Evolutionary conservation across 2,329 filamentous ascomycete genomes (phyloP), one percentile per base, ranked within the genome.

Genomic region (Elsinoe australis): DNA sequence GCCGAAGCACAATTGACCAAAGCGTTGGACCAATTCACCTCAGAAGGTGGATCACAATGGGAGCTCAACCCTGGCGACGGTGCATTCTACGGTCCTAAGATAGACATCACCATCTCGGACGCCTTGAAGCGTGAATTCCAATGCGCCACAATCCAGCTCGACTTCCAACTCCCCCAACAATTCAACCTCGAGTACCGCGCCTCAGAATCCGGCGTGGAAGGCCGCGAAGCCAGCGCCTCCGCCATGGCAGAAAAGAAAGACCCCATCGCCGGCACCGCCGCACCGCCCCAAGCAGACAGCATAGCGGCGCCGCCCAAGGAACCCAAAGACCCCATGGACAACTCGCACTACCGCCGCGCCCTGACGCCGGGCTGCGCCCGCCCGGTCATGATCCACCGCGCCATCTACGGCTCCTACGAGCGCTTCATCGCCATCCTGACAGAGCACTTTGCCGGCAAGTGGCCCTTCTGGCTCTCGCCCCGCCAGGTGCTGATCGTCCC

Each of bases 31-130:
- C 76, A 82, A 53, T 96, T 95, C 66, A 75, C 79, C 49, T 69
- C 68, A 15, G 65, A 68, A 39, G 71, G 71, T 47, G 78, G 82
- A 52, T 75, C 80, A 26, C 73, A 80, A 54, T 98, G 92, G 92
- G 84, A 87, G 65, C 73, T 95, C 45, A 95, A 96, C 67, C 84
- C 87, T 52, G 92, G 90, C 50, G 92, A 98, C 59, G 92, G 92
- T 62, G 92, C 92, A 47, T 98, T 96, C 71, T 98, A 98, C 66
- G 92, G 92, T 1, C 92, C 92, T 45, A 98, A 98, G 78, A 95
- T 96, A 58, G 92, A 98, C 60, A 92, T 98, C 61, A 94, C 87
- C 53, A 89, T 98, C 61, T 83, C 82, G 45, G 90, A 95, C 67
- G 87, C 87, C 36, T 73, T 95, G 56, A 80, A 81, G 67, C 79